These are phyloP conservation scores for Candida endomychidarum DNA, from an alignment of 805 yeast species.

Conservation along the genomic window DNA sequence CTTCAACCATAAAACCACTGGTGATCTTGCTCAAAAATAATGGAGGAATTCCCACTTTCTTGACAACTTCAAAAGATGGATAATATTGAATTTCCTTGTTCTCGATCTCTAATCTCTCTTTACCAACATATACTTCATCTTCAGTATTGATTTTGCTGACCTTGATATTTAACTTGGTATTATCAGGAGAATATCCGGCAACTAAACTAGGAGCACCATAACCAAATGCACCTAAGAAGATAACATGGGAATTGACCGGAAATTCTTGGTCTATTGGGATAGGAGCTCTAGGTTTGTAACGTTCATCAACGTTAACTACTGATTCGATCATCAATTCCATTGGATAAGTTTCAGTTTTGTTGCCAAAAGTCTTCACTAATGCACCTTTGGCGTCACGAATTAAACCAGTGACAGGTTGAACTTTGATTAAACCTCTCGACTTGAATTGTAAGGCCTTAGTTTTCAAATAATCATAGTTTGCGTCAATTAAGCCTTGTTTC, in stretches of 20 bases:
- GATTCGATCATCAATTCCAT: conserved; percentile 75
- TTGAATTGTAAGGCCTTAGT: conserved; percentile 65
- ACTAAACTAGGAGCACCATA: conserved; percentile 80
- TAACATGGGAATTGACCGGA: conserved; percentile 68
- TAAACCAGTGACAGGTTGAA: conserved; percentile 76
- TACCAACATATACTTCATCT: conserved; percentile 68
- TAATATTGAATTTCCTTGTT: conserved; percentile 53
- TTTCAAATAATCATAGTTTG: conserved; percentile 45
- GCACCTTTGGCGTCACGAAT: conserved; percentile 71
- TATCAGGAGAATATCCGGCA: conserved; percentile 52
- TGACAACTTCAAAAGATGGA: conserved; percentile 65
- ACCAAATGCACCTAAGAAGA: conserved; percentile 82
- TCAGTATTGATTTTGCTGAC: conserved; percentile 36
- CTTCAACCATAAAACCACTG: conserved; percentile 63
- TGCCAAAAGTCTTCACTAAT: conserved; percentile 66
- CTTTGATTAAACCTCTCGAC: conserved; percentile 59
- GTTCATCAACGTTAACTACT: conserved; percentile 69
- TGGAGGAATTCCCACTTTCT: conserved; percentile 55
- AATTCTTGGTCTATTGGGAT: conserved; percentile 78
- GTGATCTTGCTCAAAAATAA: conserved; percentile 75
- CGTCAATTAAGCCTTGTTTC: conserved; percentile 36
- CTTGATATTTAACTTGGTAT: conserved; percentile 50
- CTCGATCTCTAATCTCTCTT: conserved; percentile 58
- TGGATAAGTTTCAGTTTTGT: conserved; percentile 60
- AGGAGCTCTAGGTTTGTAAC: conserved; percentile 73